Conservation (phyloP, 352 stramenopile species). For the Phytophthora litchii region DNA sequence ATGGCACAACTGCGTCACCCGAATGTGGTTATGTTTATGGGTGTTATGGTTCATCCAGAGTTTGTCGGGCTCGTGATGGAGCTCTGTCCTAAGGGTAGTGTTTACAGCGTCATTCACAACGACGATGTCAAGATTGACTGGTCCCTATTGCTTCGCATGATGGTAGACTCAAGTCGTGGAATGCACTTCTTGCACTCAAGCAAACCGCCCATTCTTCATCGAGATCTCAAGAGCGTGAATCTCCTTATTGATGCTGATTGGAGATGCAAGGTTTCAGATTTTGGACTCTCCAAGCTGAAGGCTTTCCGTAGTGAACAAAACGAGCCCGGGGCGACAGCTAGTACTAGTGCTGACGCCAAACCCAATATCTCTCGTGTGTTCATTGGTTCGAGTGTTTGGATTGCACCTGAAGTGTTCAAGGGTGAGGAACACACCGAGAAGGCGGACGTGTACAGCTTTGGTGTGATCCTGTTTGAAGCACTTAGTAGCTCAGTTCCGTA, state of each 20-base stretch:
- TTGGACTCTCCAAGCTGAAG: slow-evolving; percentile 88
- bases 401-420: slow-evolving; percentile 90
- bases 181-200: slow-evolving; percentile 94
- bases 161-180: slow-evolving; percentile 85
- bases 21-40: slow-evolving; percentile 92
- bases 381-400: slow-evolving; percentile 91
- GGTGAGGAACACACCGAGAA: slow-evolving; percentile 88
- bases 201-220: slow-evolving; percentile 88
- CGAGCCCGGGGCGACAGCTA: slow-evolving; percentile 30
- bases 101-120: slow-evolving; percentile 83
- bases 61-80: slow-evolving; percentile 91
- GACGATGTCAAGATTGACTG: slow-evolving; percentile 85
- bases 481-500: slow-evolving; percentile 72
- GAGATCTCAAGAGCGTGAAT: slow-evolving; percentile 91
- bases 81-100: slow-evolving; percentile 84
- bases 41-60: slow-evolving; percentile 87
- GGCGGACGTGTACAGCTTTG: slow-evolving; percentile 90
- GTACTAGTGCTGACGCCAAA: slow-evolving; percentile 7
- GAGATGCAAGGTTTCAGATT: slow-evolving; percentile 91
- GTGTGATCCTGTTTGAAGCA: slow-evolving; percentile 82
- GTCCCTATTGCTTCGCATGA: slow-evolving; percentile 86
- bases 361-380: slow-evolving; percentile 51
- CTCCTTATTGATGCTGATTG: slow-evolving; percentile 89
- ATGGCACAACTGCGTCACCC: slow-evolving; percentile 86
- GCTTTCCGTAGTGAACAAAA: slow-evolving; percentile 66